A percentile compares a stretch with the other conserved stretches of the same genome.
Conservation (phyloP, 306 rosid species). For the Bauhinia variegata region DNA sequence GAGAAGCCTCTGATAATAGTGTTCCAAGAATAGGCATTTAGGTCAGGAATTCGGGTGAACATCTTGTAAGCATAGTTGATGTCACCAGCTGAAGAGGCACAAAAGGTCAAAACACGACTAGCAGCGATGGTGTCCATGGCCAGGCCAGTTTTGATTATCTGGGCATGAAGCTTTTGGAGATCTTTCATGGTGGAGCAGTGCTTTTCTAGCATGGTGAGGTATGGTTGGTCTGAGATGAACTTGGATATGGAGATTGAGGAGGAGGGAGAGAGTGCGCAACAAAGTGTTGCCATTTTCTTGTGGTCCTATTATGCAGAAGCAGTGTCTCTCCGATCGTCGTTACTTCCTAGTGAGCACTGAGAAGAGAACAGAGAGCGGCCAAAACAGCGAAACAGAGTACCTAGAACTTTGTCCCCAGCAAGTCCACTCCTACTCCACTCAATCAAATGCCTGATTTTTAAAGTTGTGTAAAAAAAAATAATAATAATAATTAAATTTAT, state of each 20-base stretch:
- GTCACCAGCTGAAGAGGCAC: slow-evolving; percentile 67
- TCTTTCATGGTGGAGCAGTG: slow-evolving; percentile 79
- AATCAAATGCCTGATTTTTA: no score
- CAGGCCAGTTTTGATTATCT: slow-evolving; percentile 72
- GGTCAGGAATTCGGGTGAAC: slow-evolving; percentile 54
- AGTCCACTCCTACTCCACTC: no score
- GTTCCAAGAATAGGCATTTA: slow-evolving; percentile 77
- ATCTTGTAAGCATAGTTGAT: slow-evolving; percentile 64
- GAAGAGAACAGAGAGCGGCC: no score
- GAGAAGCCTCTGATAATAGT: slow-evolving; percentile 78
- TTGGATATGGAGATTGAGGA: slow-evolving; percentile 63
- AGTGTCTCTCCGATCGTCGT: no score
- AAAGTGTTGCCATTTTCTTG: slow-evolving; percentile 26
- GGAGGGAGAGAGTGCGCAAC: slow-evolving; percentile 49
- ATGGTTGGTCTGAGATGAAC: slow-evolving; percentile 65
- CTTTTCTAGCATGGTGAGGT: slow-evolving; percentile 67
- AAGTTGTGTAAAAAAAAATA: no score
- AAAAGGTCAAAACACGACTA: slow-evolving; percentile 65
- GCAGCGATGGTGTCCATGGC: slow-evolving; percentile 57
- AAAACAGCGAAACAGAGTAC: no score
- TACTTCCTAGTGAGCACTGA: no score
- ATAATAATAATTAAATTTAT: no score
- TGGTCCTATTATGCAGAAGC: no score
- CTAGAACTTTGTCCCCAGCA: no score
- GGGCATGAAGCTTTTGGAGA: slow-evolving; percentile 64